A percentile compares a stretch with the other conserved stretches of the same genome.
phyloP scores from a whole-genome alignment of 2,329 filamentous ascomycete species.

The Venturia nashicola region DNA sequence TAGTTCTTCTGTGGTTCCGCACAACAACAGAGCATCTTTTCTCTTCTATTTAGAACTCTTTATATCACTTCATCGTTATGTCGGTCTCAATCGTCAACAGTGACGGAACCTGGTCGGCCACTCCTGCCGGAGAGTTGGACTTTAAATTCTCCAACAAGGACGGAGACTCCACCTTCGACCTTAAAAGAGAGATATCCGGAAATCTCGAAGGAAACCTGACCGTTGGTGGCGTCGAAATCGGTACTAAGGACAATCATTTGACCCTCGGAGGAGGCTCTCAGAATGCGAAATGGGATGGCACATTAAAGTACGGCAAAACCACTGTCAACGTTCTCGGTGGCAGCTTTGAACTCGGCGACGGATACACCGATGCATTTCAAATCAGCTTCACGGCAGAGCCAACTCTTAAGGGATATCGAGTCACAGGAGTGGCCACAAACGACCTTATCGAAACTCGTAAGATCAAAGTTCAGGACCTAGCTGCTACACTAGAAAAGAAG shows the following conservation, averaged over 20 bases:
- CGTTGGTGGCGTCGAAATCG: neutral
- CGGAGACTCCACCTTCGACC: neutral
- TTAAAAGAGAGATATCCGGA: neutral
- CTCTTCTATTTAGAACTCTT: neutral
- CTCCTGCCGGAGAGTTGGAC: neutral
- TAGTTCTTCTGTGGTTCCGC: neutral
- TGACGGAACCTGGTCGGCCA: neutral
- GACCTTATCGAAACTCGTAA: neutral
- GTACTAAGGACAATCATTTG: neutral
- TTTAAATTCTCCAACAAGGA: neutral
- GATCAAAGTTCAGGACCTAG: neutral
- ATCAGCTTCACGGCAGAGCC: neutral
- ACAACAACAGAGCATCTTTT: neutral
- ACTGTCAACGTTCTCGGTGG: neutral
- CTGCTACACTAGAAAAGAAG: neutral
- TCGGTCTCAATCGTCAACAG: neutral
- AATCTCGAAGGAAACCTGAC: neutral
- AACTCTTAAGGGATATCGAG: neutral
- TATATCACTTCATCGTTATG: neutral
- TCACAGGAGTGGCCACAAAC: neutral
- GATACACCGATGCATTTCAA: neutral
- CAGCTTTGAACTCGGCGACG: neutral
- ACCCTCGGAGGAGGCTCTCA: neutral
- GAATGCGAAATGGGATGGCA: neutral
- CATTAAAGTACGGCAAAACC: neutral